Conservation (phyloP, 495 filamentous ascomycete species). For the Filosporella fistucella region DNA sequence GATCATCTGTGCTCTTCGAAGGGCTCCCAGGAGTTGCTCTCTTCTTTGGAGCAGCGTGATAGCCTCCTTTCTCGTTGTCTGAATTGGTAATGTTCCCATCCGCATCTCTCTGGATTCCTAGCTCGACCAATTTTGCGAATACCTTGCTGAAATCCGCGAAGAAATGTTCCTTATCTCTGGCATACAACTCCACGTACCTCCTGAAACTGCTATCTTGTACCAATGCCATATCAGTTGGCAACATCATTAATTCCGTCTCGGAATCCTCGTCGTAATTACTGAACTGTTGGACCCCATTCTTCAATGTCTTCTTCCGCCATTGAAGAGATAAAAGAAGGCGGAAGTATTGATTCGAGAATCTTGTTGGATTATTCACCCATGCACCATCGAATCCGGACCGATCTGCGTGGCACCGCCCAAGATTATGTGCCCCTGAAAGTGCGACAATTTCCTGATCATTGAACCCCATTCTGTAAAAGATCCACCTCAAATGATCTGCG, state of each 20-base stretch:
- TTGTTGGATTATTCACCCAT: conserved; percentile 61
- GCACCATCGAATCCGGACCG: conserved; percentile 56
- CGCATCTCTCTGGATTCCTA: conserved; percentile 52
- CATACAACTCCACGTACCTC: conserved; percentile 55
- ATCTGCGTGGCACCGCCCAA: conserved; percentile 57
- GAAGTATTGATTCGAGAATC: conserved; percentile 63
- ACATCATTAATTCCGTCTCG: conserved; percentile 52
- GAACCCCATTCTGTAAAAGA: conserved; percentile 65
- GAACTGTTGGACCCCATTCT: conserved; percentile 52
- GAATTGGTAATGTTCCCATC: conserved; percentile 44
- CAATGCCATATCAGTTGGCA: conserved; percentile 41
- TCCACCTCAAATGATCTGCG: conserved; percentile 50
- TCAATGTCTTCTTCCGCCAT: conserved; percentile 49
- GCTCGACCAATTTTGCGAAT: conserved; percentile 58
- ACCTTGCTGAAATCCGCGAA: conserved; percentile 55
- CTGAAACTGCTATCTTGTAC: conserved; percentile 29
- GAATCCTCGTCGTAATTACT: conserved; percentile 54
- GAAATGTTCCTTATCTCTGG: conserved; percentile 55
- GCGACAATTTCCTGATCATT: conserved; percentile 61
- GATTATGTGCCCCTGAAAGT: conserved; percentile 54
- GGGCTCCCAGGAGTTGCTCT: conserved; percentile 39
- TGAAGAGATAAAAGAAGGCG: conserved; percentile 47
- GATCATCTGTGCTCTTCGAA: conserved; percentile 23
- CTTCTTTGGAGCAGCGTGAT: conserved; percentile 57
- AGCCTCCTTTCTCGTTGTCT: conserved; percentile 49